These are phyloP conservation scores for Lachancea fermentati DNA, from an alignment of 805 yeast species.

Conservation along the genomic window DNA sequence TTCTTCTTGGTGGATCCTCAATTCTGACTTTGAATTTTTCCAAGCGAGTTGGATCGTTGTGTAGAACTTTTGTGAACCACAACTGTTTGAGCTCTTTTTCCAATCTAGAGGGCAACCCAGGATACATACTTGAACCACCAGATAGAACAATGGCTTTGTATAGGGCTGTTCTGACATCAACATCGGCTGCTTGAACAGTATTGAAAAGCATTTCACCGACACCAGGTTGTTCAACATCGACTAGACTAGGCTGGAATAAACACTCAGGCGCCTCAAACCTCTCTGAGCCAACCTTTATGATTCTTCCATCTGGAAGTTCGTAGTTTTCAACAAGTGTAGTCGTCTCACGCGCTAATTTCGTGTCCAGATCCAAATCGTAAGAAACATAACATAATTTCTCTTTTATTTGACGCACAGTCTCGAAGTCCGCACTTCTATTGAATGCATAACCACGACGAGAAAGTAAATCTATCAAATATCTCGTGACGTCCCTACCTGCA, in stretches of 20 bases:
- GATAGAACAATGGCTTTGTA: conserved; percentile 90
- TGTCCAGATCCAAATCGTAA: conserved; percentile 86
- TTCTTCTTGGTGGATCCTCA: conserved; percentile 98
- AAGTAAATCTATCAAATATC: conserved; percentile 83
- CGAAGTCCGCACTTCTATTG: conserved; percentile 97
- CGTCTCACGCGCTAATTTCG: conserved; percentile 86
- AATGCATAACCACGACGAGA: conserved; percentile 96
- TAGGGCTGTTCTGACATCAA: conserved; percentile 83
- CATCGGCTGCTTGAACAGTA: conserved; percentile 90
- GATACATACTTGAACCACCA: conserved; percentile 98
- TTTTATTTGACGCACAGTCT: conserved; percentile 95
- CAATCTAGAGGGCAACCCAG: conserved; percentile 91
- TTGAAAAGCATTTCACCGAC: conserved; percentile 89
- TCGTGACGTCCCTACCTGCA: conserved; percentile 98
- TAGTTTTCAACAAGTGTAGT: conserved; percentile 86
- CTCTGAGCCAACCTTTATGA: conserved; percentile 89
- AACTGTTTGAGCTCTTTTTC: conserved; percentile 95
- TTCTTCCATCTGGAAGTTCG: conserved; percentile 95
- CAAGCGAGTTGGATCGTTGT: conserved; percentile 80
- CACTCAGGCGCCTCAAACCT: conserved; percentile 97
- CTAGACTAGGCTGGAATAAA: conserved; percentile 89
- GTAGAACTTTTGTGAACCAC: conserved; percentile 85
- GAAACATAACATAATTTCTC: conserved; percentile 94
- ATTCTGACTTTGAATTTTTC: conserved; percentile 92
- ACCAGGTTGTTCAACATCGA: conserved; percentile 95